Conservation (phyloP, 2,329 filamentous ascomycete genomes). For the Aspergillus versicolor region DNA sequence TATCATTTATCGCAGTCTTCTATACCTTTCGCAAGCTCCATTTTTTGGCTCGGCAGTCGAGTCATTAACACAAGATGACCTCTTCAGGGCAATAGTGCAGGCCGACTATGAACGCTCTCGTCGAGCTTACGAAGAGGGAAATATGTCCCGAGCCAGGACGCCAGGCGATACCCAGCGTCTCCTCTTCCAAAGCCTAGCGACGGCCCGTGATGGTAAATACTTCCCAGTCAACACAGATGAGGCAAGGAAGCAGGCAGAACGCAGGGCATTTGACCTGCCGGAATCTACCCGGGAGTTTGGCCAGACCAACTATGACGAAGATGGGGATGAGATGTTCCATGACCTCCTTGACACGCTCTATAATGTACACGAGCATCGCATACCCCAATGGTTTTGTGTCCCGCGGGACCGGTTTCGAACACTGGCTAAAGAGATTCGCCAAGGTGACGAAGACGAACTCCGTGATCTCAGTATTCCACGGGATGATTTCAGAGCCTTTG, state of each 20-base stretch:
- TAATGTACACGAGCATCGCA: neutral
- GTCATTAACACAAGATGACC: neutral
- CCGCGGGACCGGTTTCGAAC: neutral
- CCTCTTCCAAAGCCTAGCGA: neutral
- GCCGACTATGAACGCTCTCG: neutral
- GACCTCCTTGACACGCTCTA: neutral
- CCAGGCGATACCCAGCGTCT: neutral
- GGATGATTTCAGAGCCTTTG: neutral
- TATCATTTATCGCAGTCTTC: neutral
- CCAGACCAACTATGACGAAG: neutral
- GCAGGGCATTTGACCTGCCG: neutral
- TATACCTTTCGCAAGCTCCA: neutral
- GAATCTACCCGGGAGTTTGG: neutral
- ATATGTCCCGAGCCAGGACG: neutral
- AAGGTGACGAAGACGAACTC: neutral
- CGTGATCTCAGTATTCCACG: neutral
- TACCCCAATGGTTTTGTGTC: neutral
- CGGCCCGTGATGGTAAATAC: neutral
- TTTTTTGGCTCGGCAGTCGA: neutral
- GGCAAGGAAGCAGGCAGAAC: neutral
- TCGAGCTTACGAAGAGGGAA: neutral
- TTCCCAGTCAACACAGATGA: neutral
- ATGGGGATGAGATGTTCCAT: neutral
- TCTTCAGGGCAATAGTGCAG: neutral
- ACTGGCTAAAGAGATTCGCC: neutral